These are phyloP conservation scores for Cladochytrium tenue DNA, from an alignment of 371 early-diverging fungal genomes.

Conservation along the genomic window DNA sequence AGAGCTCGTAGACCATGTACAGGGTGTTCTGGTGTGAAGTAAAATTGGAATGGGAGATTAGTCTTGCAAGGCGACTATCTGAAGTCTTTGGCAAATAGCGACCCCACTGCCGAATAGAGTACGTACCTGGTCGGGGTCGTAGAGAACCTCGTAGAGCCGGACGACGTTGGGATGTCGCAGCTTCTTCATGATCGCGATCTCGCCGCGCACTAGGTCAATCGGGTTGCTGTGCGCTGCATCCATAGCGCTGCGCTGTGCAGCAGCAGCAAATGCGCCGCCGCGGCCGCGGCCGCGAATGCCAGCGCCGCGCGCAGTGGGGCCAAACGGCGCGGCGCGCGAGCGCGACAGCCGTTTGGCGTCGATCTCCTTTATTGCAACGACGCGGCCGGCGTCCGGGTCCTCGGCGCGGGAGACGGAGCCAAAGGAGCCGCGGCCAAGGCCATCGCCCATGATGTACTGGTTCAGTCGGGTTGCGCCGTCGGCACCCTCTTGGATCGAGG, in stretches of 20 bases:
- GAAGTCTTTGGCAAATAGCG: no score
- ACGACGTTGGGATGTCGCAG: conserved; percentile 87
- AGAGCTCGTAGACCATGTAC: conserved; percentile 82
- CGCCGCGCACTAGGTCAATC: conserved; percentile 82
- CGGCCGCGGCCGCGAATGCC: conserved; percentile 34
- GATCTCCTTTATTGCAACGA: conserved; percentile 71
- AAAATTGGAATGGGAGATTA: no score
- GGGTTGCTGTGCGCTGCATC: conserved; percentile 50
- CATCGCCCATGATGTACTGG: conserved; percentile 72
- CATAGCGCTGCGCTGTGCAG: no score
- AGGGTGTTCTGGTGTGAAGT: conserved; percentile 36
- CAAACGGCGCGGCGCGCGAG: conserved; percentile 3
- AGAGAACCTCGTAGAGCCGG: conserved; percentile 87
- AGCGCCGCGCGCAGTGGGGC: conserved; percentile 41
- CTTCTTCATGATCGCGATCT: conserved; percentile 93
- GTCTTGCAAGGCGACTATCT: no score
- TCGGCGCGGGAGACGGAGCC: conserved; percentile 83
- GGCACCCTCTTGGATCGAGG: neutral
- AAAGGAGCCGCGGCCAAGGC: conserved; percentile 85
- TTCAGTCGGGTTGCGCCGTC: neutral
- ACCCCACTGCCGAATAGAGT: no score
- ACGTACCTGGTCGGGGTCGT: conserved; percentile 72
- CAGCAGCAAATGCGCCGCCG: conserved; percentile 14
- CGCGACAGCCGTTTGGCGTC: conserved; percentile 28
- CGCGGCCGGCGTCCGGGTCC: conserved; percentile 54